These are phyloP conservation scores for Trametes pubescens DNA, from an alignment of 1,284 basidiomycete species.

Conservation along the genomic window DNA sequence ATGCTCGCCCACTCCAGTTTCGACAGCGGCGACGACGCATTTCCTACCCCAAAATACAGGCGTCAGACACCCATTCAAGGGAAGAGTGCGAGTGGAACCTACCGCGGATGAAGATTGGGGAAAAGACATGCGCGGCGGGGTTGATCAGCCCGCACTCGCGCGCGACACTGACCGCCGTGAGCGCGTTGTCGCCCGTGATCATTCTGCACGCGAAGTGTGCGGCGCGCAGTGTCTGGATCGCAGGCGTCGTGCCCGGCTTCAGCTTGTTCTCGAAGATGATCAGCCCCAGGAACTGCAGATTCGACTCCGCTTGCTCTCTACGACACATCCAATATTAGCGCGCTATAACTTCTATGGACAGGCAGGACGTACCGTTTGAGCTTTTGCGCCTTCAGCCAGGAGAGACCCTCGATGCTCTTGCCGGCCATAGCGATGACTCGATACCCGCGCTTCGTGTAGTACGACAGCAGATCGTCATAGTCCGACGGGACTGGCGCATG, in stretches of 20 bases:
- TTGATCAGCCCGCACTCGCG: conserved; percentile 93
- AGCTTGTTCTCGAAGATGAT: conserved; percentile 99
- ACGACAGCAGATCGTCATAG: conserved; percentile 96
- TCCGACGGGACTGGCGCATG: conserved; percentile 84
- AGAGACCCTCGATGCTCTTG: conserved; percentile 92
- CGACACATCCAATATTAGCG: neutral
- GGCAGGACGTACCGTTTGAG: conserved; percentile 79
- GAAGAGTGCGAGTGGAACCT: conserved; percentile 21
- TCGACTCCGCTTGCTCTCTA: conserved; percentile 94
- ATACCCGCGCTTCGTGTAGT: conserved; percentile 97
- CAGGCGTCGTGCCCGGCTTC: conserved; percentile 92
- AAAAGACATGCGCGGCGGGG: conserved; percentile 92
- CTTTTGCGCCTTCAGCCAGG: conserved; percentile 97
- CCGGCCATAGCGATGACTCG: conserved; percentile 99
- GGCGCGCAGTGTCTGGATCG: conserved; percentile 87
- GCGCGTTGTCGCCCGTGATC: conserved; percentile 98
- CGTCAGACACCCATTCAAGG: neutral
- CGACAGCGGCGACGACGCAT: conserved; percentile 66
- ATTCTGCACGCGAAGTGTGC: conserved; percentile 96
- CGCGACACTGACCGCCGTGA: conserved; percentile 97
- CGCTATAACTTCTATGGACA: neutral
- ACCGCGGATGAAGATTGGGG: conserved; percentile 85
- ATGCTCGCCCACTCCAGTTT: conserved; percentile 92
- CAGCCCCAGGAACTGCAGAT: conserved; percentile 91
- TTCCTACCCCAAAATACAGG: conserved; percentile 54